phyloP scores from a whole-genome alignment of 805 yeast genomes.

The Hemisphaericaspora nanyangensis region DNA sequence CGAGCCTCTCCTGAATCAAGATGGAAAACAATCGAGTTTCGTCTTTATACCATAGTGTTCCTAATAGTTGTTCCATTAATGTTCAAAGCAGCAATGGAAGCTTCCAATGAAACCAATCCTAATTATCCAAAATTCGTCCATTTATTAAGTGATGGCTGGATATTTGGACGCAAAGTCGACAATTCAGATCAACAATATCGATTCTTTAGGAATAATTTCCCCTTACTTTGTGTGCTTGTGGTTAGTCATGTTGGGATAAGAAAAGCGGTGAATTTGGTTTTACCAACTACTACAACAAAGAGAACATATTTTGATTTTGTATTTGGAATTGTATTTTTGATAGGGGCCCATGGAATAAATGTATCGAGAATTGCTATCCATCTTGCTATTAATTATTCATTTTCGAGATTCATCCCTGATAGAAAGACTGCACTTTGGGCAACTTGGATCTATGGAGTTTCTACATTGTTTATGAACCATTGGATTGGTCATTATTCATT shows the following conservation, averaged over 20 bases:
- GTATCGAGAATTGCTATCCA: constrained; percentile 58
- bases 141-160: constrained; percentile 78
- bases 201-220: constrained; percentile 79
- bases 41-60: constrained; percentile 60
- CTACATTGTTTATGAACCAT: constrained; percentile 75
- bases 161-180: constrained; percentile 85
- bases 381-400: constrained; percentile 46
- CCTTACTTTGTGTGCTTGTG: constrained; percentile 54
- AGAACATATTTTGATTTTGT: constrained; percentile 65
- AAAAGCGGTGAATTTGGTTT: constrained; percentile 14
- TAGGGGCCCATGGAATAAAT: constrained; percentile 80
- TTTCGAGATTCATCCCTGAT: constrained; percentile 40
- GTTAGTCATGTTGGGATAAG: constrained; percentile 53
- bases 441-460: constrained; percentile 81
- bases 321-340: constrained; percentile 66
- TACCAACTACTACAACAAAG: constrained; percentile 15
- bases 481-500: constrained; percentile 51
- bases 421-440: constrained; percentile 36
- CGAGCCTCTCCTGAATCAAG: constrained; percentile 41
- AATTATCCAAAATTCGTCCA: constrained; percentile 64
- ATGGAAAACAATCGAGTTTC: constrained; percentile 80
- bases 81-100: constrained; percentile 77
- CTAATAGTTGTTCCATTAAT: constrained; percentile 73
- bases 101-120: constrained; percentile 69
- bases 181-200: constrained; percentile 88